Evolutionary conservation across 2,329 filamentous ascomycete genomes (phyloP), one percentile per base, ranked within the genome.

Genomic region (Aquanectria penicillioides): DNA sequence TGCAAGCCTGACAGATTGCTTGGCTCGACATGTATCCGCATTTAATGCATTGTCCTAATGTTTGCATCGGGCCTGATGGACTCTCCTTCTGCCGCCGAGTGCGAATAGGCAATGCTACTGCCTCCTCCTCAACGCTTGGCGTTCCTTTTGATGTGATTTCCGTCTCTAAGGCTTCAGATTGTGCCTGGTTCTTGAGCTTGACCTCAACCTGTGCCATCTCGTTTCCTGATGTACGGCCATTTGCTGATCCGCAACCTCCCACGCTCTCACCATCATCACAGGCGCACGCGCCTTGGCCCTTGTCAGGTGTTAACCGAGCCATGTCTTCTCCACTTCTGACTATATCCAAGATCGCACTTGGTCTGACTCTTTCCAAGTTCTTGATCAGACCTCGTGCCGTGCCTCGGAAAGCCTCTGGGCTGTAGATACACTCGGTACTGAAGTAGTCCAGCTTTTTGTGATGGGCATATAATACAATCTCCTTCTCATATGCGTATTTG

Each of bases 401-500:
- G 3, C 95, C 95, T 58, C 95, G 86, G 73, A 99, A 99, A 2
- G 95, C 95, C 77, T 99, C 95, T 0, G 95, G 95, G 51, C 93
- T 97, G 80, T 99, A 99, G 60, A 99, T 93, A 81, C 95, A 99
- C 78, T 99, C 95, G 0, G 95, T 99, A 71, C 89, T 97, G 78
- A 99, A 99, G 78, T 99, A 99, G 74, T 98, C 94, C 63, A 99
- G 83, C 75, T 94, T 94, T 77, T 95, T 97, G 80, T 99, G 93
- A 73, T 98, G 92, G 5, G 95, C 95, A 73, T 99, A 99, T 6
- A 99, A 83, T 15, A 99, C 95, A 66, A 99, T 99, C 74, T 99
- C 95, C 79, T 99, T 99, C 74, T 99, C 95, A 73, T 98, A 99
- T 2, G 94, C 94, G 74, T 98, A 99, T 76, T 99, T 98, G 40